Conservation (phyloP, 805 yeast species). For the Wickerhamomyces ciferrii region DNA sequence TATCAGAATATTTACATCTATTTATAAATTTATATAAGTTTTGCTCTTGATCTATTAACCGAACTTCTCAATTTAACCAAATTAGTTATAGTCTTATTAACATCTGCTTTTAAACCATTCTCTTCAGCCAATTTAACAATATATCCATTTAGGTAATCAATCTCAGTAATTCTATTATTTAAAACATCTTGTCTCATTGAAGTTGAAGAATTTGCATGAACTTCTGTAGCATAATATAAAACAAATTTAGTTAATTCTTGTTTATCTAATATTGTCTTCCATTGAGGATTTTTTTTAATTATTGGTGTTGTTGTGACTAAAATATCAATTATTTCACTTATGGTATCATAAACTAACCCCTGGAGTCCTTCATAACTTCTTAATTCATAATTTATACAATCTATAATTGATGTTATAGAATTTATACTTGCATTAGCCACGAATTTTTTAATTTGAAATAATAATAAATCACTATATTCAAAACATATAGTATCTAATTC, state of each 20-base stretch:
- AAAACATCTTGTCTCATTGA: conserved; percentile 52
- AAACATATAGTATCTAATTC: conserved; percentile 24
- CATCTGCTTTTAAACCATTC: conserved; percentile 27
- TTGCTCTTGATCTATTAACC: conserved; percentile 13
- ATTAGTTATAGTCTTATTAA: conserved; percentile 26
- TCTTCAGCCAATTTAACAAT: conserved; percentile 50
- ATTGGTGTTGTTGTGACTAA: conserved; percentile 25
- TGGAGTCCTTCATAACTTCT: conserved; percentile 40
- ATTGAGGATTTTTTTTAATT: conserved; percentile 18
- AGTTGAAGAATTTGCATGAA: conserved; percentile 50
- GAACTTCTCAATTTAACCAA: conserved; percentile 28
- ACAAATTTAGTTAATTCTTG: conserved; percentile 29
- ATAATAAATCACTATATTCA: conserved; percentile 42
- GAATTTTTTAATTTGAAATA: conserved; percentile 70
- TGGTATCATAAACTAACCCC: conserved; percentile 25
- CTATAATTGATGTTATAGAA: conserved; percentile 72
- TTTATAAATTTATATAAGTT: background rate
- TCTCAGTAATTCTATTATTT: conserved; percentile 58
- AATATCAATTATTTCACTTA: conserved; percentile 26
- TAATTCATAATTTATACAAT: conserved; percentile 75
- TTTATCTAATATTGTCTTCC: conserved; percentile 18
- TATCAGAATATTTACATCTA: background rate
- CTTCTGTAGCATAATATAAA: conserved; percentile 34
- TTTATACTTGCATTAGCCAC: conserved; percentile 80
- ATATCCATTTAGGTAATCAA: conserved; percentile 81